Percentiles rank a stretch among this genome's conserved stretches.
These are phyloP conservation scores for Dryadomyces quercus-mongolicae DNA, from an alignment of 2,329 filamentous ascomycete species.

Conservation along the genomic window DNA sequence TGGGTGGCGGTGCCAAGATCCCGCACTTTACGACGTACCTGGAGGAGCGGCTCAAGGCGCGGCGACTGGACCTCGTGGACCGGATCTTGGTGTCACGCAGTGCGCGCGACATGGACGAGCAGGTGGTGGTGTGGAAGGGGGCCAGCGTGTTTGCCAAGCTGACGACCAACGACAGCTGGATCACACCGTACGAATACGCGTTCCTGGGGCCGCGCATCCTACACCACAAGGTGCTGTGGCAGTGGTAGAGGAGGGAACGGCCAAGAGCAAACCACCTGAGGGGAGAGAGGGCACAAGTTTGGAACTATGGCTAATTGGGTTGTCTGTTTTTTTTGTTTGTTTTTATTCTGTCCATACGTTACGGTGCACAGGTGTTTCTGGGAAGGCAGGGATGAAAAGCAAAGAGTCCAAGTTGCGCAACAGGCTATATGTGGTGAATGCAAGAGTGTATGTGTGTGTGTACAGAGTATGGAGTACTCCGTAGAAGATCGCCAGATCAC, in stretches of 20 bases:
- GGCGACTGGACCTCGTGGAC: constrained; percentile 48
- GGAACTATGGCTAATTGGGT: no score
- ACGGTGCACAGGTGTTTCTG: background rate
- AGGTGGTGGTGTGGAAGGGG: constrained; percentile 97
- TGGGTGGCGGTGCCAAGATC: constrained; percentile 74
- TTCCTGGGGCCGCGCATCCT: constrained; percentile 68
- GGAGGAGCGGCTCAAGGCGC: constrained; percentile 66
- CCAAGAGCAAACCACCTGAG: no score
- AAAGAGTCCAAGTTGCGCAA: background rate
- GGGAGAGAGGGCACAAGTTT: no score
- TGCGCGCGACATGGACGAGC: constrained; percentile 88
- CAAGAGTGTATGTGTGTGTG: background rate
- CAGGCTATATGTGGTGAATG: background rate
- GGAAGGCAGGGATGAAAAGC: no score
- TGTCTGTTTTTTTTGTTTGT: background rate
- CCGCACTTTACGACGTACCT: constrained; percentile 70
- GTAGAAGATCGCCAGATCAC: no score
- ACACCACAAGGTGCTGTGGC: constrained; percentile 67
- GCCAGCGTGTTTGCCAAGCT: constrained; percentile 92
- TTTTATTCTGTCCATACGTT: background rate
- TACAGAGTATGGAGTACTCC: background rate
- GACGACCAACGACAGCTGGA: constrained; percentile 90
- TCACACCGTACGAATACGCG: constrained; percentile 78
- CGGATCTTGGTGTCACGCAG: constrained; percentile 52
- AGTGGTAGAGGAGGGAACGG: constrained; percentile 37